These are phyloP conservation scores for Chlorella sp. DNA, from an alignment of 139 green algal species.

Conservation along the genomic window DNA sequence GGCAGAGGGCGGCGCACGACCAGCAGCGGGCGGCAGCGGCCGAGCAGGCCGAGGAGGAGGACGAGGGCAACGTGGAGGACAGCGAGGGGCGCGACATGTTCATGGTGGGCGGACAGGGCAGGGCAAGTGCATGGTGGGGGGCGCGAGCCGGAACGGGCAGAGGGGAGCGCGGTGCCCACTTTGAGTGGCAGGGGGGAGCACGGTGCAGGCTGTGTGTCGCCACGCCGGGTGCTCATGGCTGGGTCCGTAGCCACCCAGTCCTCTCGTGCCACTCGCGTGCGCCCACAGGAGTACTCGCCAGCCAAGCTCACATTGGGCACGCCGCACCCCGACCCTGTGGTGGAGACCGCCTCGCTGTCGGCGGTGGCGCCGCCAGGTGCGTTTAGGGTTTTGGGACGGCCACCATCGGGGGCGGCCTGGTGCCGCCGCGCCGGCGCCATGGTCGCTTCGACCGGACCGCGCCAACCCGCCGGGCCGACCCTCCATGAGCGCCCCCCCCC, in stretches of 20 bases:
- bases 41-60: slow-evolving; percentile 29
- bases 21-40: neutral
- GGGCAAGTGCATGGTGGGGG: neutral
- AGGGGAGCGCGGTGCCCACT: no score
- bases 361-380: slow-evolving; percentile 54
- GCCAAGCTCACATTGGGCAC: slow-evolving; percentile 49
- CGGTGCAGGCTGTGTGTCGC: neutral
- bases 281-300: slow-evolving; percentile 39
- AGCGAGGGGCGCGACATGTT: slow-evolving; percentile 32
- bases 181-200: neutral
- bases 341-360: slow-evolving; percentile 60
- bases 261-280: neutral
- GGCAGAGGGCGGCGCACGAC: neutral
- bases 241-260: neutral
- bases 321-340: slow-evolving; percentile 59
- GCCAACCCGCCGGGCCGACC: no score
- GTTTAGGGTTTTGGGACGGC: no score
- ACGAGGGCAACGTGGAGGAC: slow-evolving; percentile 24
- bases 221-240: neutral
- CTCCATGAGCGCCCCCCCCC: no score
- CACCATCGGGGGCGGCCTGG: no score
- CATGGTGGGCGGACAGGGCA: slow-evolving; percentile 18
- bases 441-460: no score
- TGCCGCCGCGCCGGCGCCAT: no score
- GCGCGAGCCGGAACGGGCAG: neutral